These are phyloP conservation scores for Fraxinus angustifolia DNA, from an alignment of 305 asterid genomes.

Conservation along the genomic window DNA sequence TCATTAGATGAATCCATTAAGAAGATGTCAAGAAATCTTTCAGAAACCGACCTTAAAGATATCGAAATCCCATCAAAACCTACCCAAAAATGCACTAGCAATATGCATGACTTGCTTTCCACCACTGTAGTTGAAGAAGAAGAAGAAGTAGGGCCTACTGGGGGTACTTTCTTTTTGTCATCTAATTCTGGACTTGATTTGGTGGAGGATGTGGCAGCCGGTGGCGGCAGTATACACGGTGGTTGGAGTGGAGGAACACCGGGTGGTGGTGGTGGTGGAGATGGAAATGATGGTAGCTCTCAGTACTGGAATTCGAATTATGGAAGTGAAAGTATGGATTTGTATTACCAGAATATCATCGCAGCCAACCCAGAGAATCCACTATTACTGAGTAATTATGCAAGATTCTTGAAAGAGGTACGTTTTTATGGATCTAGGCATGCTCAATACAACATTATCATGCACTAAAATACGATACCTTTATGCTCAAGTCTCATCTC, in stretches of 20 bases:
- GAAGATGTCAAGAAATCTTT: constrained; percentile 15
- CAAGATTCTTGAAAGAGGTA: constrained; percentile 60
- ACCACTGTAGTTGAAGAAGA: background rate
- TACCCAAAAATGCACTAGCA: constrained; percentile 4
- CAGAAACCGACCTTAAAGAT: constrained; percentile 13
- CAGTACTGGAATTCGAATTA: constrained; percentile 28
- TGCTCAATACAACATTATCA: background rate
- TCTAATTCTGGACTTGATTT: background rate
- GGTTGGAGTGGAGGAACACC: constrained; percentile 19
- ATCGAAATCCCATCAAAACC: constrained; percentile 3
- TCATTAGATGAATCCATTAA: background rate
- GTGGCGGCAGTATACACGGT: constrained; percentile 22
- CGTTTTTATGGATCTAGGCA: background rate
- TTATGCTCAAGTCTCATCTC: background rate
- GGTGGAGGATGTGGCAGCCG: constrained; percentile 19
- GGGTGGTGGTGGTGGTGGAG: constrained; percentile 20
- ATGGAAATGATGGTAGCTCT: constrained; percentile 11
- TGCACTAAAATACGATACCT: background rate
- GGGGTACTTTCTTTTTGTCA: background rate
- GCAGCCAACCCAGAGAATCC: constrained; percentile 44
- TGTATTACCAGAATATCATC: constrained; percentile 42
- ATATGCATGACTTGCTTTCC: constrained; percentile 22
- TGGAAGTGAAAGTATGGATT: constrained; percentile 28
- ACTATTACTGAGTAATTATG: constrained; percentile 49
- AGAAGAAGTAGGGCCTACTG: background rate